phyloP scores from a whole-genome alignment of 2,329 filamentous ascomycete species.

The Ascochyta clinopodiicola region DNA sequence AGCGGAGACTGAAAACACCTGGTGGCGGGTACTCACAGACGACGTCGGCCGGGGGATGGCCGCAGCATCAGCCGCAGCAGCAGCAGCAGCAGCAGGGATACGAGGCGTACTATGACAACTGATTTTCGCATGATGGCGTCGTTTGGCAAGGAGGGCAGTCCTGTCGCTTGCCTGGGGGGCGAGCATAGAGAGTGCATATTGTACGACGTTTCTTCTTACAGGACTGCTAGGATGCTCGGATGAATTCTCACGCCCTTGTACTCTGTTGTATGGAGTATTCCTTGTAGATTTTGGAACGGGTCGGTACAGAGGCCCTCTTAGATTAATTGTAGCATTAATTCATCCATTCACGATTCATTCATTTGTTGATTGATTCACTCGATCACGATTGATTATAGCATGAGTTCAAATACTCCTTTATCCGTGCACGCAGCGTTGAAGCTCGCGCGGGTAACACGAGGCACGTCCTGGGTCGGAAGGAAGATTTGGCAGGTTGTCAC shows the following conservation, averaged over 20 bases:
- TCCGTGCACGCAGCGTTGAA: background rate
- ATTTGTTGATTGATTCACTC: background rate
- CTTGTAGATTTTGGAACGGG: slow-evolving; percentile 13
- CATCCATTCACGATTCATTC: background rate
- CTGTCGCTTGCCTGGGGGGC: slow-evolving; percentile 27
- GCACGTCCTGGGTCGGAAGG: background rate
- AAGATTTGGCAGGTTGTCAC: slow-evolving; percentile 6
- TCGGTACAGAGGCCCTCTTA: slow-evolving; percentile 13
- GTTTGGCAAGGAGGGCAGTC: slow-evolving; percentile 31
- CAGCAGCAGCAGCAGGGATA: slow-evolving; percentile 47
- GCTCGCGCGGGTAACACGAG: background rate
- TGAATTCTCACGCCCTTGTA: slow-evolving; percentile 7
- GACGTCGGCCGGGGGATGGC: slow-evolving; percentile 44
- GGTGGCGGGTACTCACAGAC: slow-evolving; percentile 48
- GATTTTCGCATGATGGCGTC: slow-evolving; percentile 40
- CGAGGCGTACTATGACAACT: slow-evolving; percentile 50
- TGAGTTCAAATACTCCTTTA: too few species aligned
- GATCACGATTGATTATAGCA: too few species aligned
- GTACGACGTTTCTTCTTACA: slow-evolving; percentile 35
- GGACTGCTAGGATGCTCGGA: slow-evolving; percentile 35
- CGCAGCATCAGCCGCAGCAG: slow-evolving; percentile 33
- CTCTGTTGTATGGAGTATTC: slow-evolving; percentile 16
- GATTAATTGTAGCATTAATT: slow-evolving; percentile 20
- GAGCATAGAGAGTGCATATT: slow-evolving; percentile 37
- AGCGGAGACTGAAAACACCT: slow-evolving; percentile 52